Evolutionary conservation across 257 asterid species (phyloP).

Genomic region (Rehmannia glutinosa): DNA sequence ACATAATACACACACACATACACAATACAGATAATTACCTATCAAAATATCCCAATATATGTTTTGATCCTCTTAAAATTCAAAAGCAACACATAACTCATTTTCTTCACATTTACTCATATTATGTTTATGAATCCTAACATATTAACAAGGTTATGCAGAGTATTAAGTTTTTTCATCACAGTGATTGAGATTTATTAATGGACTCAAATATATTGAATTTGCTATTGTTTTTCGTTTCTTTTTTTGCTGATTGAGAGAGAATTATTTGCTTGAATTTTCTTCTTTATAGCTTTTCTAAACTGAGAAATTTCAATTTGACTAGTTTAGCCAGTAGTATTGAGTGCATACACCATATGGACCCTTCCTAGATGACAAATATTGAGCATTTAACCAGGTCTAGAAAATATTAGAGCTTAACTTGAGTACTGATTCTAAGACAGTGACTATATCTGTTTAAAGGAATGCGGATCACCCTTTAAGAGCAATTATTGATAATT

Average conservation of each 20-base stretch:
- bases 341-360: no score
- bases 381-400: no score
- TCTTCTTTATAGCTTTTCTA: not conserved
- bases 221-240: not conserved
- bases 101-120: not conserved
- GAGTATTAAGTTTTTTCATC: not conserved
- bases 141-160: not conserved
- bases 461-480: no score
- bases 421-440: no score
- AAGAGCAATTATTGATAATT: no score
- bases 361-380: no score
- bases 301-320: not conserved
- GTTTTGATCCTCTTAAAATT: not conserved
- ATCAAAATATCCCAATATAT: not conserved
- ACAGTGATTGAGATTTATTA: not conserved
- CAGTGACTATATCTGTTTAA: no score
- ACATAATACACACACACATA: no score
- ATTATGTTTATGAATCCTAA: not conserved
- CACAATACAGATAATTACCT: not conserved
- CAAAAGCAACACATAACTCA: not conserved
- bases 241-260: not conserved
- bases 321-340: no score
- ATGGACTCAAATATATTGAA: not conserved
- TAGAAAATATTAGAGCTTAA: no score
- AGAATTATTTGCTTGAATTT: not conserved